These are phyloP conservation scores for Sphaerostilbella broomeana DNA, from an alignment of 2,329 filamentous ascomycete species.

Conservation along the genomic window DNA sequence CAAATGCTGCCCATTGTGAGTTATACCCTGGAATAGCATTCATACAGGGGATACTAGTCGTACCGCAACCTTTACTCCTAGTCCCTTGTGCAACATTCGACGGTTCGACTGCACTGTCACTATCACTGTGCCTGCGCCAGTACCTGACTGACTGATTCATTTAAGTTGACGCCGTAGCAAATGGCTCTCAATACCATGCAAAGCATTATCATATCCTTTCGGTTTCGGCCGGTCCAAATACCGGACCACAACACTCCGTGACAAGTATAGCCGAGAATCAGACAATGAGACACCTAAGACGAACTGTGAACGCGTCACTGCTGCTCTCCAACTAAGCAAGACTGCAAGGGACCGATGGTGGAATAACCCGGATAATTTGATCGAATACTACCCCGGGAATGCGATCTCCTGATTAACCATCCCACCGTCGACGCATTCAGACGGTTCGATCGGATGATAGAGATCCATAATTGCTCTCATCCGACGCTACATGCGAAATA, in stretches of 20 bases:
- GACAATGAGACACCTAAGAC: too few relatives aligned
- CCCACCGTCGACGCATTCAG: slow-evolving; percentile 2
- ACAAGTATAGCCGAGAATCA: too few relatives aligned
- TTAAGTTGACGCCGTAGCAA: slow-evolving; percentile 1
- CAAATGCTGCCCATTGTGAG: too few relatives aligned
- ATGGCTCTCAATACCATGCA: slow-evolving; percentile 7
- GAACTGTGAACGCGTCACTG: neutral
- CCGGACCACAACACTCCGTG: neutral
- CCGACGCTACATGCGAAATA: slow-evolving; percentile 10
- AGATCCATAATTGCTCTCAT: slow-evolving; percentile 9
- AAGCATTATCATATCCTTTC: slow-evolving; percentile 5
- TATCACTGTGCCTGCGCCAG: neutral
- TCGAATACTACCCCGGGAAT: slow-evolving; percentile 10
- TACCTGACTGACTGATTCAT: slow-evolving; percentile 8
- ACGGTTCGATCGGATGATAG: slow-evolving; percentile 11
- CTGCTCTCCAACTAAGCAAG: slow-evolving; percentile 3
- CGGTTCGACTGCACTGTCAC: slow-evolving; percentile 3
- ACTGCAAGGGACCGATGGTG: slow-evolving; percentile 5
- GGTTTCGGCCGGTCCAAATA: neutral
- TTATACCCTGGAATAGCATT: slow-evolving; percentile 2
- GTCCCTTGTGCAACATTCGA: neutral
- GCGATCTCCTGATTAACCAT: slow-evolving; percentile 5
- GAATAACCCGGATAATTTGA: slow-evolving; percentile 6
- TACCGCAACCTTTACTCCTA: neutral
- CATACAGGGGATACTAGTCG: neutral